Conservation (phyloP, 208 protist species). For the Acanthamoeba quina region DNA sequence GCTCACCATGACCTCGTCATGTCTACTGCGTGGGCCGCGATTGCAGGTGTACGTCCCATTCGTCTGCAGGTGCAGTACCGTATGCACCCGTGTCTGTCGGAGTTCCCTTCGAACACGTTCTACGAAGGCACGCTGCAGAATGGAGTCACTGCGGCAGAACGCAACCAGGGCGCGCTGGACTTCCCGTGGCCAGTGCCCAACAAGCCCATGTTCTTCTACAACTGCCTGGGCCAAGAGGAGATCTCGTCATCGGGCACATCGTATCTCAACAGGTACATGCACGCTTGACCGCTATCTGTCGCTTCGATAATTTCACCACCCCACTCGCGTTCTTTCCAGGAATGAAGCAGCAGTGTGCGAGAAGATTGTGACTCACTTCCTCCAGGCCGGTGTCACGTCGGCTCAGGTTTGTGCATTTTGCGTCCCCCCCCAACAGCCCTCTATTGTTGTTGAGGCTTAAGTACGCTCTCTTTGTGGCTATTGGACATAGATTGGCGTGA, state of each 20-base stretch:
- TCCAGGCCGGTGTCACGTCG: slow-evolving; percentile 91
- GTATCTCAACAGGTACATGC: slow-evolving; percentile 94
- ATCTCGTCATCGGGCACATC: slow-evolving; percentile 95
- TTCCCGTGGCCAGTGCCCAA: slow-evolving; percentile 95
- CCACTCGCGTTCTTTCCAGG: neutral
- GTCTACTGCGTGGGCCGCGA: neutral
- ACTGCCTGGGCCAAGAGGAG: slow-evolving; percentile 94
- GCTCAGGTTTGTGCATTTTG: neutral
- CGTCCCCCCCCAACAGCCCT: neutral
- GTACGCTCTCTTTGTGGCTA: neutral
- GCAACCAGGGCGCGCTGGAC: slow-evolving; percentile 80
- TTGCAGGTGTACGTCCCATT: slow-evolving; percentile 90
- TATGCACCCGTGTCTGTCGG: slow-evolving; percentile 97
- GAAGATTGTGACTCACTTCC: slow-evolving; percentile 95
- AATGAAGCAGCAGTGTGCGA: slow-evolving; percentile 90
- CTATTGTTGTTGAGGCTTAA: neutral
- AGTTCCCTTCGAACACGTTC: slow-evolving; percentile 97
- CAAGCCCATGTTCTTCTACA: slow-evolving; percentile 97
- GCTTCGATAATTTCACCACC: neutral
- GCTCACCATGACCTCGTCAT: neutral
- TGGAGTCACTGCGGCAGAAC: slow-evolving; percentile 91
- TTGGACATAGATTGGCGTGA: slow-evolving; percentile 95
- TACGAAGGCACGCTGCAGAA: slow-evolving; percentile 98
- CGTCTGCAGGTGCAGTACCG: slow-evolving; percentile 98
- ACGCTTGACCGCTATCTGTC: neutral